Evolutionary conservation across 1,284 basidiomycete species (phyloP), one percentile per base, ranked within the genome.

Genomic region (Cutaneotrichosporon arboriforme): DNA sequence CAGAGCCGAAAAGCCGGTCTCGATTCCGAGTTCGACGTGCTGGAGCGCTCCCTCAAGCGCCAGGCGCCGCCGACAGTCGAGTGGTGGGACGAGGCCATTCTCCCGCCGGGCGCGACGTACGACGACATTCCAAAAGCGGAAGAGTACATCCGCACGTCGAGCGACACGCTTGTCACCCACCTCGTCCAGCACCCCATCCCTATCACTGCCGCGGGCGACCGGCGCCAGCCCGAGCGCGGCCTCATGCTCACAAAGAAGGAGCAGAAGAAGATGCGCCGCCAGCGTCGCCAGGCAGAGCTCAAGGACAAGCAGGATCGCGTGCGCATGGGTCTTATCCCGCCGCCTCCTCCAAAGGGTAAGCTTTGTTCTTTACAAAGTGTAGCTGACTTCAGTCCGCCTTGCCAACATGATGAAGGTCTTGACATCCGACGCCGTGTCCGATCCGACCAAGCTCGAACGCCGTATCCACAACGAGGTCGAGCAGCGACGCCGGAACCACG

Each of bases 141-240:
- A 17, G 54, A 60, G 17, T 71, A 74, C 26, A 76, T 87, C 51
- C 83, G 83, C 44, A 86, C 88, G 54, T 79, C 81, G 4, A 70
- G 77, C 17, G 82, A 86, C 58, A 86, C 86, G 4, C 88, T 89
- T 0, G 87, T 98, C 57, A 91, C 88, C 17, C 81, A 90, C 42
- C 93, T 96, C 67, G 82, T 98, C 44, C 94, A 97, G 70, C 94
- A 98, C 71, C 96, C 94, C 8, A 97, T 99, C 55, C 90, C 90
- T 3, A 93, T 99, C 54, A 89, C 90, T 36, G 88, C 88, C 2
- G 90, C 91, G 4, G 83, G 82, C 10, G 92, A 94, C 63, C 84
- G 84, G 68, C 83, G 85, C 63, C 79, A 82, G 5, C 80, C 79
- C 15, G 75, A 88, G 47, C 89, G 92, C 66, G 87, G 88, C 1